Conservation (phyloP, 2,329 filamentous ascomycete species). For the Byssochlamys sp. region DNA sequence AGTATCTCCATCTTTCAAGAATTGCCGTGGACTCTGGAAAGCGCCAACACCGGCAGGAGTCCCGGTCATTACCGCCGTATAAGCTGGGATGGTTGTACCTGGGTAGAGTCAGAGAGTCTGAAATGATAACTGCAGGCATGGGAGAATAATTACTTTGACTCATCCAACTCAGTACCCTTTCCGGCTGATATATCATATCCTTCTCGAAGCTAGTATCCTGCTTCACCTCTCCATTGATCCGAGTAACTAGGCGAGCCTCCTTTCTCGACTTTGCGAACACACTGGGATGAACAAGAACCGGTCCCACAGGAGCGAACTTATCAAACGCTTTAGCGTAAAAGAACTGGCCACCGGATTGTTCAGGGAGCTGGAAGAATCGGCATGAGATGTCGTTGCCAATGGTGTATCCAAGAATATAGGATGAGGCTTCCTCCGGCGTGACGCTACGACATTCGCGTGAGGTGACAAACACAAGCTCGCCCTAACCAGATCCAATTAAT, state of each 20-base stretch:
- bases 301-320: conserved; percentile 29
- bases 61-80: conserved; percentile 34
- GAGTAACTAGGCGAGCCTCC: conserved; percentile 21
- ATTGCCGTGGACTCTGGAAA: neutral
- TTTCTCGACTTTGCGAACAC: conserved; percentile 23
- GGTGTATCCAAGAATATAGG: conserved; percentile 25
- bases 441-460: conserved; percentile 2
- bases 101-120: conserved; percentile 16
- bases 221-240: conserved; percentile 28
- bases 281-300: conserved; percentile 22
- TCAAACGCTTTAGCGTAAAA: conserved; percentile 34
- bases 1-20: conserved; percentile 7
- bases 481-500: neutral
- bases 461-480: conserved; percentile 5
- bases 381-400: conserved; percentile 25
- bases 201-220: conserved; percentile 27
- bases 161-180: conserved; percentile 23
- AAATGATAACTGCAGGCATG: no score
- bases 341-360: conserved; percentile 27
- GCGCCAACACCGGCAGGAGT: conserved; percentile 26
- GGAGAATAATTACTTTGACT: conserved; percentile 2
- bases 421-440: conserved; percentile 10
- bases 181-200: conserved; percentile 31
- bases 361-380: conserved; percentile 20
- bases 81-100: conserved; percentile 30